These are phyloP conservation scores for Tritrichomonas foetus DNA, from an alignment of 208 protist genomes.

Conservation along the genomic window DNA sequence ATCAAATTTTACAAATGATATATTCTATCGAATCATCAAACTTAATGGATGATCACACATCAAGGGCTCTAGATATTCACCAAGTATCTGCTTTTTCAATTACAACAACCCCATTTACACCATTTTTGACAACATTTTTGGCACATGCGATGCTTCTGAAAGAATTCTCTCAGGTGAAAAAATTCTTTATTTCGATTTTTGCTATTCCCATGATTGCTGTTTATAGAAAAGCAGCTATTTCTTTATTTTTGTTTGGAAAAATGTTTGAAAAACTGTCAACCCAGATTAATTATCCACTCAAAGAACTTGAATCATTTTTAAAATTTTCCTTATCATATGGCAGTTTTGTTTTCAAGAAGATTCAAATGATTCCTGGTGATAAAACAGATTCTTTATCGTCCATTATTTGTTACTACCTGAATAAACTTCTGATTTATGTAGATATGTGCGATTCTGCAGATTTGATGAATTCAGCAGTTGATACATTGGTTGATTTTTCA, in stretches of 20 bases:
- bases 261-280: neutral
- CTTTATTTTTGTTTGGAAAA: neutral
- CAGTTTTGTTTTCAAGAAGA: neutral
- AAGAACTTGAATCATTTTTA: neutral
- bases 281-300: neutral
- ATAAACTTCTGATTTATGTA: neutral
- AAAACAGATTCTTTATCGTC: neutral
- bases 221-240: neutral
- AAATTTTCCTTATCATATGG: neutral
- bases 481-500: neutral
- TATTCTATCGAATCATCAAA: neutral
- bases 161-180: neutral
- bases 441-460: neutral
- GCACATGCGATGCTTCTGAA: neutral
- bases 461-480: neutral
- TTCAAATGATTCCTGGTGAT: conserved; percentile 13
- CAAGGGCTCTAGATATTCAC: neutral
- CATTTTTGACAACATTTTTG: neutral
- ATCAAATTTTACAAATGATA: neutral
- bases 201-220: neutral
- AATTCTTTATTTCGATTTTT: conserved; percentile 32
- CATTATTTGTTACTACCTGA: neutral
- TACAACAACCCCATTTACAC: neutral
- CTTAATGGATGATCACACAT: neutral
- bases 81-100: neutral